These are phyloP conservation scores for Cryptococcus sp. DNA, from an alignment of 1,284 basidiomycete genomes.

Conservation along the genomic window DNA sequence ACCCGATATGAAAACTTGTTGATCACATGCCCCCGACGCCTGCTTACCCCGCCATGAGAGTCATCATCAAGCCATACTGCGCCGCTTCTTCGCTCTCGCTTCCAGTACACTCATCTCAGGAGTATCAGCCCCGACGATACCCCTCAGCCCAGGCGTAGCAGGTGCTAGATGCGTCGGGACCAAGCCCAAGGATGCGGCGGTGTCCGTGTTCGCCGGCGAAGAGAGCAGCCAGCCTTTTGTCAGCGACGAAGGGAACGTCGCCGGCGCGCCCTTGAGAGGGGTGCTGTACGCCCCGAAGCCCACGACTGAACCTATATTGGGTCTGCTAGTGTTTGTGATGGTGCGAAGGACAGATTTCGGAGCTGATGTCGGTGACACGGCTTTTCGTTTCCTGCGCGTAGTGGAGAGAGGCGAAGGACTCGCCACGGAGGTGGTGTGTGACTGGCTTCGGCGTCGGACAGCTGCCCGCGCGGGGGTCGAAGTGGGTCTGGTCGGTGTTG, in stretches of 20 bases:
- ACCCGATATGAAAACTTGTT: too few relatives aligned
- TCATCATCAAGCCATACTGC: not conserved
- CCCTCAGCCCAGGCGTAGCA: constrained; percentile 20
- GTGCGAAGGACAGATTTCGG: not conserved
- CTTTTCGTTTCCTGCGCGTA: constrained; percentile 17
- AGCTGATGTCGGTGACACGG: constrained; percentile 9
- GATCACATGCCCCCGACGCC: too few relatives aligned
- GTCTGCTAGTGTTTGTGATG: not conserved
- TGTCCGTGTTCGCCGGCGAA: constrained; percentile 16
- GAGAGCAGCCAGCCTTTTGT: constrained; percentile 19
- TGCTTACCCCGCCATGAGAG: too few relatives aligned
- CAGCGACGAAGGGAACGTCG: constrained; percentile 12
- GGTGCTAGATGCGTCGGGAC: constrained; percentile 23
- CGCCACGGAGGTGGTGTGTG: constrained; percentile 12
- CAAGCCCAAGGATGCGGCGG: constrained; percentile 17
- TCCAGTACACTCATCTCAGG: constrained; percentile 16
- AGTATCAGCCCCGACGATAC: constrained; percentile 19
- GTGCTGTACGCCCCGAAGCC: constrained; percentile 1
- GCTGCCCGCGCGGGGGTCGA: not conserved
- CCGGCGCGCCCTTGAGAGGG: not conserved
- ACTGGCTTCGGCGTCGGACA: not conserved
- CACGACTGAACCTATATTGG: not conserved
- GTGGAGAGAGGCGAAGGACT: constrained; percentile 17
- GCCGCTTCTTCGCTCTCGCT: constrained; percentile 14
- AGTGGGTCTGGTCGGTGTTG: constrained; percentile 6